phyloP scores from a whole-genome alignment of 352 stramenopile genomes.

The Phytophthora sojae region DNA sequence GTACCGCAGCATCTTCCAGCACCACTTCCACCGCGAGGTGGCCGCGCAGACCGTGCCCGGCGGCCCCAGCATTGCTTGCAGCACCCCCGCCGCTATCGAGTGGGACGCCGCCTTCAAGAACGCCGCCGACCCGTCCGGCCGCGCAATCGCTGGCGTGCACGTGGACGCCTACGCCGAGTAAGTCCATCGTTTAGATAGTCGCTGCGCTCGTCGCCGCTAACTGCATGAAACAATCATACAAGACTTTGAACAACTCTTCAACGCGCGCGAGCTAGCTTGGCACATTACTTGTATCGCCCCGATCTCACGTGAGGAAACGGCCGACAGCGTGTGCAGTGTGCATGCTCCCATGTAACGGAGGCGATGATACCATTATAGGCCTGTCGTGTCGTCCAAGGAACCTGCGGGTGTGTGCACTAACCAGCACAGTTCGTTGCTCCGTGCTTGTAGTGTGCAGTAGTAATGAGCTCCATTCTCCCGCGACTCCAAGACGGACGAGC shows the following conservation, averaged over 20 bases:
- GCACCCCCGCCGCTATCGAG: constrained; percentile 96
- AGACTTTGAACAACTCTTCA: constrained; percentile 7
- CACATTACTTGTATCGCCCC: not conserved
- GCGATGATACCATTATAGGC: not conserved
- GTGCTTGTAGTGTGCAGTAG: not conserved
- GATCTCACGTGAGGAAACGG: constrained; percentile 12
- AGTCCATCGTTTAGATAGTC: constrained; percentile 28
- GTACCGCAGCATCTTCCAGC: constrained; percentile 98
- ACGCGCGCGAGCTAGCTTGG: not conserved
- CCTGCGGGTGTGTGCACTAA: not conserved
- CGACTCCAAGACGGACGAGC: constrained; percentile 16
- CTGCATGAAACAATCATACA: constrained; percentile 14
- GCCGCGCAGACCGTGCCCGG: constrained; percentile 97
- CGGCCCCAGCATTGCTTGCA: constrained; percentile 98
- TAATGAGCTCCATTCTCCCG: constrained; percentile 31
- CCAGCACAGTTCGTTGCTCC: constrained; percentile 1
- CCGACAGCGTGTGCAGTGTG: not conserved
- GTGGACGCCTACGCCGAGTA: constrained; percentile 91
- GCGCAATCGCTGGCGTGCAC: constrained; percentile 95
- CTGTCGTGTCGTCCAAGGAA: not conserved
- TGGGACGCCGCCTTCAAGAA: constrained; percentile 97
- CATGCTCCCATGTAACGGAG: constrained; percentile 19
- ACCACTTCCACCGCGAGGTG: constrained; percentile 97
- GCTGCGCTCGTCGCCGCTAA: constrained; percentile 19
- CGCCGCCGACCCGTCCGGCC: constrained; percentile 95